phyloP scores from a whole-genome alignment of 2,329 filamentous ascomycete species.

The Xylaria sp. region DNA sequence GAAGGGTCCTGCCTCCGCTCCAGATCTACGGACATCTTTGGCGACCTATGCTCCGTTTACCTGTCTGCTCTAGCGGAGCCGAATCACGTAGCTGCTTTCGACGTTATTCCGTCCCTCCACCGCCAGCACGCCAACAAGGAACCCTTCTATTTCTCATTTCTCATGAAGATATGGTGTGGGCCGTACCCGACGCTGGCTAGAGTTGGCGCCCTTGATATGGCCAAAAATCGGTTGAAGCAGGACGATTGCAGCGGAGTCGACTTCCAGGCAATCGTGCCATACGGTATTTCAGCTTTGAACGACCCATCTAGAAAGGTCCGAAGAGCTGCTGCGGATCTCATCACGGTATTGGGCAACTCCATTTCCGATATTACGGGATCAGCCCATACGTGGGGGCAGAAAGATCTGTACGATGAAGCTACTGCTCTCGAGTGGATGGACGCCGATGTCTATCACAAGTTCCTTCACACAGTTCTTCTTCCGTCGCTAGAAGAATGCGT shows the following conservation, averaged over 20 bases:
- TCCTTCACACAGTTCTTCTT: constrained; percentile 63
- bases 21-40: constrained; percentile 48
- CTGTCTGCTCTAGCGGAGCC: constrained; percentile 34
- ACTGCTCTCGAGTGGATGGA: constrained; percentile 54
- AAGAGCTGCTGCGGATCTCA: constrained; percentile 64
- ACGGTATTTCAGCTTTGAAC: constrained; percentile 66
- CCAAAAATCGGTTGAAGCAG: constrained; percentile 51
- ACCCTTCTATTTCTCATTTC: constrained; percentile 68
- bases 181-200: constrained; percentile 64
- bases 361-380: constrained; percentile 36
- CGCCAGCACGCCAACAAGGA: constrained; percentile 51
- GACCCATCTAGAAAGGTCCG: constrained; percentile 74
- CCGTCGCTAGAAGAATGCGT: constrained; percentile 80
- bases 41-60: constrained; percentile 55
- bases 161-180: constrained; percentile 68
- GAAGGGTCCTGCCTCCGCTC: constrained; percentile 48
- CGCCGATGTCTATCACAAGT: constrained; percentile 50
- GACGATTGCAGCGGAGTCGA: constrained; percentile 51
- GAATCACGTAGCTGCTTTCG: constrained; percentile 45
- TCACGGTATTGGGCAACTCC: constrained; percentile 50
- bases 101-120: constrained; percentile 50
- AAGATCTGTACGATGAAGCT: constrained; percentile 58
- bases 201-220: constrained; percentile 61
- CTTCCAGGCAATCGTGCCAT: constrained; percentile 77
- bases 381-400: constrained; percentile 52